phyloP scores from a whole-genome alignment of 2,329 filamentous ascomycete genomes.

The Tolypocladium sp. region DNA sequence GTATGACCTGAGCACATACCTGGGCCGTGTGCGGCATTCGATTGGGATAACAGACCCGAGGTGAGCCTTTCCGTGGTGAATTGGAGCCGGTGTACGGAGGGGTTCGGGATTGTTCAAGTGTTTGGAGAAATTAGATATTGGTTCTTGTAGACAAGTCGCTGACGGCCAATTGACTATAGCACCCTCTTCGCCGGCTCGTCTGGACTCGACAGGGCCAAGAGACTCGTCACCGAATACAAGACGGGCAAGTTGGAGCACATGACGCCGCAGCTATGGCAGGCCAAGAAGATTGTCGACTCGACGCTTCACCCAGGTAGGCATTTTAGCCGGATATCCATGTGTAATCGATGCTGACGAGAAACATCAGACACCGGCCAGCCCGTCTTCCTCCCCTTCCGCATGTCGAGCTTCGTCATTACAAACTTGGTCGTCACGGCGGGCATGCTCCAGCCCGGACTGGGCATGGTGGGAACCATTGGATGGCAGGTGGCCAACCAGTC shows the following conservation, averaged over 20 bases:
- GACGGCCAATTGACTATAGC: constrained; percentile 35
- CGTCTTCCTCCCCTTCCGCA: constrained; percentile 90
- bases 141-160: background rate
- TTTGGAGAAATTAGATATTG: background rate
- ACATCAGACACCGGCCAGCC: constrained; percentile 79
- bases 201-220: constrained; percentile 80
- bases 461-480: constrained; percentile 72
- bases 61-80: constrained; percentile 45
- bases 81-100: background rate
- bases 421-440: constrained; percentile 92
- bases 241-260: constrained; percentile 68
- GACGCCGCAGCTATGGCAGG: constrained; percentile 85
- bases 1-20: constrained; percentile 89
- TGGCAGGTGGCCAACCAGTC: constrained; percentile 98
- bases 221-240: constrained; percentile 77
- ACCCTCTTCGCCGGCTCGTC: constrained; percentile 72
- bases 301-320: constrained; percentile 83
- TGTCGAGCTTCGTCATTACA: constrained; percentile 90
- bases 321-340: background rate
- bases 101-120: background rate
- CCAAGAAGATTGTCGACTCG: constrained; percentile 95
- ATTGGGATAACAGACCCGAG: constrained; percentile 89
- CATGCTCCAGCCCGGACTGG: constrained; percentile 87
- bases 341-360: constrained; percentile 3
- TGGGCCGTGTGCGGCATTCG: constrained; percentile 86